Conservation (phyloP, 2,329 filamentous ascomycete genomes). For the Fusarium guadeloupense region DNA sequence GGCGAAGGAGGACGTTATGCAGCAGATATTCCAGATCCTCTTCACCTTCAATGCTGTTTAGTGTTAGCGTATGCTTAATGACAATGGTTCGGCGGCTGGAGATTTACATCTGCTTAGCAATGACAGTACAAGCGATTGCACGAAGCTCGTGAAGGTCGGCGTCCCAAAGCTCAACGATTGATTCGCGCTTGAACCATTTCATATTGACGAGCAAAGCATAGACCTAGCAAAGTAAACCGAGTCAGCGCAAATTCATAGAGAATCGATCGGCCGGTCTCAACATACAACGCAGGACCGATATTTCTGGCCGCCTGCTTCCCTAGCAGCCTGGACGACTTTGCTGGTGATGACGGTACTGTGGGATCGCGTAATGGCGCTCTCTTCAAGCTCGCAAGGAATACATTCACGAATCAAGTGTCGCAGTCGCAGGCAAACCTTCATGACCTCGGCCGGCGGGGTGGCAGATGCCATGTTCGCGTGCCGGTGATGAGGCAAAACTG, state of each 20-base stretch:
- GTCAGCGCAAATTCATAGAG: neutral
- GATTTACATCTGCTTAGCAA: conserved; percentile 80
- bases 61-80: neutral
- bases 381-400: conserved; percentile 88
- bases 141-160: conserved; percentile 82
- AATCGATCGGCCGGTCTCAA: neutral
- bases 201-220: conserved; percentile 80
- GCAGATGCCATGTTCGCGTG: conserved; percentile 69
- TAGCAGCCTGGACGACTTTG: conserved; percentile 81
- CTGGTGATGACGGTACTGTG: conserved; percentile 87
- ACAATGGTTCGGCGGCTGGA: neutral
- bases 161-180: conserved; percentile 87
- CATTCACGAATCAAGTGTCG: conserved; percentile 91
- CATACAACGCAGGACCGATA: conserved; percentile 76
- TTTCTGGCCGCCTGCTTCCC: conserved; percentile 79
- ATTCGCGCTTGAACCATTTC: conserved; percentile 81
- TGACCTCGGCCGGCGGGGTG: conserved; percentile 81
- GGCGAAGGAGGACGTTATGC: conserved; percentile 82
- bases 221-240: conserved; percentile 51
- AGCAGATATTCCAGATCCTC: conserved; percentile 82
- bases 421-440: conserved; percentile 86
- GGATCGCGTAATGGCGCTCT: conserved; percentile 75
- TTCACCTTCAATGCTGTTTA: conserved; percentile 82
- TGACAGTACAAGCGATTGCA: conserved; percentile 85
- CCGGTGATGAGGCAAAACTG: conserved; percentile 73